phyloP scores from a whole-genome alignment of 305 asterid species.

The Ruellia speciosa region DNA sequence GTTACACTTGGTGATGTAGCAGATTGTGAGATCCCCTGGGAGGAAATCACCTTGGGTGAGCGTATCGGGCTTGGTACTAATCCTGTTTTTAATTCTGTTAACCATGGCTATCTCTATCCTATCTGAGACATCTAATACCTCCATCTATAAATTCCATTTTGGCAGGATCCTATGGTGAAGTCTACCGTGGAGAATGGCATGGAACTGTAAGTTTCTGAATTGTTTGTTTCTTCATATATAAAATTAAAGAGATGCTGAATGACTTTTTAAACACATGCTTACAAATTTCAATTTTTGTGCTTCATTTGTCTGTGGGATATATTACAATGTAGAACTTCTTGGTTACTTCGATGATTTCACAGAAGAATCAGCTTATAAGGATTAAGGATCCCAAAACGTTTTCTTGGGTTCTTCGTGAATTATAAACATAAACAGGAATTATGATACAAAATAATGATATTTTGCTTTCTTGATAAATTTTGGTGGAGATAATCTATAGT shows the following conservation, averaged over 20 bases:
- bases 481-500: not conserved
- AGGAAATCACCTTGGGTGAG: conserved; percentile 92
- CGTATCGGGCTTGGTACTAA: conserved; percentile 95
- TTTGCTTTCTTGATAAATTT: not conserved
- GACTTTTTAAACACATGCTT: too few species aligned
- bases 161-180: conserved; percentile 96
- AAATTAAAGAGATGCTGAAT: too few species aligned
- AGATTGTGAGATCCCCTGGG: conserved; percentile 93
- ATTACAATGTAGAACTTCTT: not conserved
- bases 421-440: too few species aligned
- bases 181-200: conserved; percentile 95
- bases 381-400: not conserved
- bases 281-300: too few species aligned
- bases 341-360: not conserved
- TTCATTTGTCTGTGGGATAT: too few species aligned
- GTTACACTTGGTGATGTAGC: conserved; percentile 75
- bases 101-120: conserved; percentile 20
- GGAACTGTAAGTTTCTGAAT: conserved; percentile 78
- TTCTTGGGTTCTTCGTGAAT: not conserved
- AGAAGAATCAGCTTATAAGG: not conserved
- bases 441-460: too few species aligned
- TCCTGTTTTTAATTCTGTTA: conserved; percentile 23
- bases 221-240: too few species aligned
- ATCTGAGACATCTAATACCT: conserved; percentile 7
- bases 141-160: conserved; percentile 16